Evolutionary conservation across 2,329 filamentous ascomycete species (phyloP), one percentile per base, ranked within the genome.

Genomic region (Incumbomyces delicatus): DNA sequence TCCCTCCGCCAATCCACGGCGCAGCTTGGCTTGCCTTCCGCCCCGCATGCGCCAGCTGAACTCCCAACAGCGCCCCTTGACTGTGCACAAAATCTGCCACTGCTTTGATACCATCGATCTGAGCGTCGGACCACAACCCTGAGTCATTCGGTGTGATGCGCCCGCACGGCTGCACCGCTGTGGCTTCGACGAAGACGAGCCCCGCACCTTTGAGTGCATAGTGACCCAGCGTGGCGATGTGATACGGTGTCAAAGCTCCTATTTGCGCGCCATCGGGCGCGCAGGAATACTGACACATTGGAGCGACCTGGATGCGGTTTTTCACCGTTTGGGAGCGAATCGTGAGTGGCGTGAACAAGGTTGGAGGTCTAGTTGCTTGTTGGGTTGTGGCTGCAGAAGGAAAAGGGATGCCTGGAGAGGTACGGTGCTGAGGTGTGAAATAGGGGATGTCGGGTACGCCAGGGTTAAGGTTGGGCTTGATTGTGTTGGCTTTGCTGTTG

Each of bases 31-130:
- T 72, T 4, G 77, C 75, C 57, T 81, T 81, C 27, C 77, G 64
- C 6, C 88, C 88, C 0, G 87, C 87, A 59, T 95, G 88, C 1
- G 71, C 85, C 3, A 94, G 73, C 68, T 95, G 88, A 51, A 94
- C 81, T 43, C 77, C 87, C 44, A 86, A 79, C 53, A 84, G 79
- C 59, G 87, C 81, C 60, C 74, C 76, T 65, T 94, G 88, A 20
- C 76, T 79, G 68, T 94, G 87, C 2, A 83, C 78, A 52, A 88
- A 94, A 51, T 94, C 85, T 31, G 81, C 77, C 38, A 90, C 75
- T 49, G 77, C 75, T 60, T 74, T 76, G 41, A 66, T 34, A 10
- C 57, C 53, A 31, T 56, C 58, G 30, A 64, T 63, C 16, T 67
- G 64, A 2, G 49, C 55, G 47, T 66, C 62, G n/a, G 60, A 55